Evolutionary conservation across 1,139 yeast species (phyloP).

Genomic region (Candida freyschussii): DNA sequence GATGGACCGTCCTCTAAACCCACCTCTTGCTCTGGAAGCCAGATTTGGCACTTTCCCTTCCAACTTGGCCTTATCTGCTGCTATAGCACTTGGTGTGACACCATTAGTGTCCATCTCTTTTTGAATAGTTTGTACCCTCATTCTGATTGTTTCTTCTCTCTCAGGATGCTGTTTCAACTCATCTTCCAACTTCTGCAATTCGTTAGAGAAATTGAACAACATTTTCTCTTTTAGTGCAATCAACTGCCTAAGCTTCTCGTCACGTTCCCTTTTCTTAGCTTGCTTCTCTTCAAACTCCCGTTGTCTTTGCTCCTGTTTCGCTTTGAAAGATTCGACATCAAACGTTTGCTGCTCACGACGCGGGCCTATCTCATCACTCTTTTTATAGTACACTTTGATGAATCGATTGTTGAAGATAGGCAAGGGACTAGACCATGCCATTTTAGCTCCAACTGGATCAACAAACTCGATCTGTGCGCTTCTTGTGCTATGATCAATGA

Average conservation of each 20-base stretch:
- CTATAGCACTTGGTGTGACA: conserved; percentile 22
- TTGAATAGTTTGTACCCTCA: conserved; percentile 22
- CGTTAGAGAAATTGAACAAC: conserved; percentile 29
- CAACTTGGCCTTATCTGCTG: conserved; percentile 24
- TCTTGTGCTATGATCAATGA: conserved; percentile 25
- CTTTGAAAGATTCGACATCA: conserved; percentile 34
- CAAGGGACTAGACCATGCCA: conserved; percentile 40
- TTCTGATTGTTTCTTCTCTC: conserved; percentile 23
- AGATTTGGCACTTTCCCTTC: conserved; percentile 26
- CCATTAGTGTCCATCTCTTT: conserved; percentile 16
- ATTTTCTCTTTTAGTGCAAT: conserved; percentile 32
- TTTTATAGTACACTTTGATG: conserved; percentile 41
- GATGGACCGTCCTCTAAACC: conserved; percentile 17
- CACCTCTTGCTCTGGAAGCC: conserved; percentile 30
- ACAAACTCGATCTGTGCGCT: conserved; percentile 37
- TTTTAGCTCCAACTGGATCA: conserved; percentile 35
- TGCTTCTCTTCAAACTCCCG: conserved; percentile 37
- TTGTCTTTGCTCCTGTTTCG: conserved; percentile 37
- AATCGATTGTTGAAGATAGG: conserved; percentile 47
- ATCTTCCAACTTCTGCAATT: conserved; percentile 27
- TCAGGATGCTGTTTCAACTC: conserved; percentile 20
- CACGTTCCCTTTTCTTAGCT: conserved; percentile 31
- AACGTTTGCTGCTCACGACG: conserved; percentile 17
- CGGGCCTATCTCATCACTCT: conserved; percentile 10
- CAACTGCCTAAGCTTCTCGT: conserved; percentile 31